These are phyloP conservation scores for Neurospora sp. DNA, from an alignment of 495 filamentous ascomycete species.

Conservation along the genomic window DNA sequence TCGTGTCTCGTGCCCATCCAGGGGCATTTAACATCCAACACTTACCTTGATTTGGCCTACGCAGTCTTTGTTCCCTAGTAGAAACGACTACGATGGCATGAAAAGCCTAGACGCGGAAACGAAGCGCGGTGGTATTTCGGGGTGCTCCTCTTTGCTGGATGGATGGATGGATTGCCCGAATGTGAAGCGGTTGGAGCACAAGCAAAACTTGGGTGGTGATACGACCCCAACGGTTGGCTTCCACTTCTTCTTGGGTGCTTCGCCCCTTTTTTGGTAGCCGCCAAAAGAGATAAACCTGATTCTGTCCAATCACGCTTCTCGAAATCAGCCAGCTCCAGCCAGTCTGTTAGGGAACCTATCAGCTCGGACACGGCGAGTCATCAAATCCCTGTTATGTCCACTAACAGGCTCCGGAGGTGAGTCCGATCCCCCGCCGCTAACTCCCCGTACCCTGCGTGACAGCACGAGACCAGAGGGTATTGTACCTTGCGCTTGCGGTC, in stretches of 20 bases:
- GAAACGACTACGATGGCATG: neutral
- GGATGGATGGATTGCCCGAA: neutral
- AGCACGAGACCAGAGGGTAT: neutral
- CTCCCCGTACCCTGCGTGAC: neutral
- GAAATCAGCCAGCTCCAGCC: neutral
- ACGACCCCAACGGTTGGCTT: neutral
- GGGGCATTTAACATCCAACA: neutral
- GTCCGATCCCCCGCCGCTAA: neutral
- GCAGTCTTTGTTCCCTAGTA: neutral
- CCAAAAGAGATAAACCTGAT: neutral
- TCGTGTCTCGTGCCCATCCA: neutral
- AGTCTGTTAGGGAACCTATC: neutral
- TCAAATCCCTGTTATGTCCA: neutral
- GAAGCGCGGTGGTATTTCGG: neutral
- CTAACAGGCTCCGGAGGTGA: neutral
- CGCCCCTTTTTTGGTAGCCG: neutral
- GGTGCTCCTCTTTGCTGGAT: neutral
- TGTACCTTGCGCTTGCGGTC: neutral
- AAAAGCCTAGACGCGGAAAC: neutral
- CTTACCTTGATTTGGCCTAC: neutral
- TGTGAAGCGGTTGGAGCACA: neutral
- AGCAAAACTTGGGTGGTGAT: neutral
- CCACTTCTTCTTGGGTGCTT: neutral
- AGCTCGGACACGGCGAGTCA: neutral
- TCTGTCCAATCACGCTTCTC: neutral